Percentiles rank a stretch among this genome's conserved stretches.
These are phyloP conservation scores for Tricholomella constricta DNA, from an alignment of 768 basidiomycete genomes.

Conservation along the genomic window DNA sequence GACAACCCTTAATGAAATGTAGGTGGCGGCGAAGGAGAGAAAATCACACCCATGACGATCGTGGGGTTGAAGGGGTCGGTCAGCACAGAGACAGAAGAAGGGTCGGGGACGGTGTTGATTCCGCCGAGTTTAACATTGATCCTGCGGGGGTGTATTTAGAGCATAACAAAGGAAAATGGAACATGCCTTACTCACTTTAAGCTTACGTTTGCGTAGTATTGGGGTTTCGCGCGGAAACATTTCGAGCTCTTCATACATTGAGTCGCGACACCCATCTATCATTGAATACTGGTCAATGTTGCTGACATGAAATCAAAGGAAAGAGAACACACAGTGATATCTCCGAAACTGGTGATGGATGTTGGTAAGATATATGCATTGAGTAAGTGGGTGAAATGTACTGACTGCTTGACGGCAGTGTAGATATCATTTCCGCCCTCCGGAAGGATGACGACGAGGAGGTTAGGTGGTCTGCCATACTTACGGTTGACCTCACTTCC, in stretches of 20 bases:
- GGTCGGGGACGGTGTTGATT: conserved; percentile 77
- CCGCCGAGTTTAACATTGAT: conserved; percentile 86
- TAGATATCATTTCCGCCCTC: conserved; percentile 79
- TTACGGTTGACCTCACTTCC: conserved; percentile 49
- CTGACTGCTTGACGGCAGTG: conserved; percentile 76
- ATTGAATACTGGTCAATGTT: neutral
- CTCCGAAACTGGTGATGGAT: conserved; percentile 61
- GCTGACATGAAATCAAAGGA: neutral
- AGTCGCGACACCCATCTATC: conserved; percentile 71
- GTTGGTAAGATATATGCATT: neutral
- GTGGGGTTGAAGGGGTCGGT: conserved; percentile 75
- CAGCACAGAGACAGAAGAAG: conserved; percentile 61
- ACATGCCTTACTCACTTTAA: conserved; percentile 55
- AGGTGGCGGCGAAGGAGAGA: neutral
- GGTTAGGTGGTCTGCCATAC: conserved; percentile 45
- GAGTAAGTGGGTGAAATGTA: conserved; percentile 8
- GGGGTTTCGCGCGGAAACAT: conserved; percentile 65
- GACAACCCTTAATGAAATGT: conserved; percentile 3
- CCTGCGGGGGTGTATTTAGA: conserved; percentile 35
- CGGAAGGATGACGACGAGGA: conserved; percentile 71
- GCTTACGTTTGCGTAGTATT: conserved; percentile 82
- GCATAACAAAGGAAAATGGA: neutral
- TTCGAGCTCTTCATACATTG: conserved; percentile 75
- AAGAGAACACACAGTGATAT: conserved; percentile 48
- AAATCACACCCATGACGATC: conserved; percentile 67